These are phyloP conservation scores for Azolla pinnata DNA, from an alignment of 75 land plant species.

Conservation along the genomic window DNA sequence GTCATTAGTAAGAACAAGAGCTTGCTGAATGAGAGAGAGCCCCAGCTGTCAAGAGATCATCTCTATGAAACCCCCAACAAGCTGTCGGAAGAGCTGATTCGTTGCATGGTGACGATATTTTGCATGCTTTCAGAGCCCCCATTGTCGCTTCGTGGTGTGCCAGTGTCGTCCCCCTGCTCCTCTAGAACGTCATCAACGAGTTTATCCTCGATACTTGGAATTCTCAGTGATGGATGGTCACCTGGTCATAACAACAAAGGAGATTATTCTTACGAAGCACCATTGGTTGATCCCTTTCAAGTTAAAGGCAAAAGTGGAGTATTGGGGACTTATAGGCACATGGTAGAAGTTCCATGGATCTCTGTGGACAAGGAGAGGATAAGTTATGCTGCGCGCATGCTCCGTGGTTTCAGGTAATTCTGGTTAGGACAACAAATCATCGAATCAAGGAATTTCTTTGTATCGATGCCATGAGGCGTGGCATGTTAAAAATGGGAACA, in stretches of 20 bases:
- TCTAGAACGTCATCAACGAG: slow-evolving; percentile 36
- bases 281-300: slow-evolving; percentile 15
- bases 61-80: slow-evolving; percentile 59
- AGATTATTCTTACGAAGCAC: slow-evolving; percentile 18
- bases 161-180: slow-evolving; percentile 31
- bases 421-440: background rate
- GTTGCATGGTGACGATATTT: slow-evolving; percentile 73
- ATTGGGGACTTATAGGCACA: slow-evolving; percentile 58
- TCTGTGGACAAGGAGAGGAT: slow-evolving; percentile 74
- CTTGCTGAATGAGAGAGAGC: slow-evolving; percentile 8
- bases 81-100: slow-evolving; percentile 79
- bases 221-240: slow-evolving; percentile 17
- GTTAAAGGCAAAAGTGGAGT: slow-evolving; percentile 21
- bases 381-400: slow-evolving; percentile 66
- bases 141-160: slow-evolving; percentile 21
- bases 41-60: slow-evolving; percentile 45
- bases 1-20: slow-evolving; percentile 10
- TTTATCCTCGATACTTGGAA: slow-evolving; percentile 11
- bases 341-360: slow-evolving; percentile 76
- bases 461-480: background rate
- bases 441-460: background rate
- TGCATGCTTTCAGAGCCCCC: slow-evolving; percentile 41
- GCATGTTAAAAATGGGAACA: background rate
- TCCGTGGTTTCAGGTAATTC: slow-evolving; percentile 47
- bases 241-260: slow-evolving; percentile 14